Base-by-base conservation (phyloP, 2,329 filamentous ascomycete genomes). In the Phyllosticta citribraziliensis region DNA sequence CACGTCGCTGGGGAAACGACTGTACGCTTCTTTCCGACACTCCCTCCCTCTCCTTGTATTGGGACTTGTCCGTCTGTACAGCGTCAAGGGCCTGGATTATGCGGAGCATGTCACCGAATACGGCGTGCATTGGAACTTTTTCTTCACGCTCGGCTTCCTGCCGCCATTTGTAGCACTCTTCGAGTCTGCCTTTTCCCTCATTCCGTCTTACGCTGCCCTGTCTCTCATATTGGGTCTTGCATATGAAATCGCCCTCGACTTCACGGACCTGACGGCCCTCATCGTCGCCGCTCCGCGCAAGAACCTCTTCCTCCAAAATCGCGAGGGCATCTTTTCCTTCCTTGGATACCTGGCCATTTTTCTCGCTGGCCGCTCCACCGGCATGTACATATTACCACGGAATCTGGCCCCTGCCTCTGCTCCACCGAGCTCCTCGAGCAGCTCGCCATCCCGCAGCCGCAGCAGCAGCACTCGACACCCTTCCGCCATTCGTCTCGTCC, bases 51-150 rank as follows among this genome's bases (percentile, higher is more conserved):
- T 99, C 5, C 76, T 97, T 20, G 78, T 88, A 1, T 80, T 99
- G 4, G 94, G 94, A 14, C 71, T 94, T 24, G 79, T 95, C 60
- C 85, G 94, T 24, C 81, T 97, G 24, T 84, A 91, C 66, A 95
- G 87, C 67, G 92, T 97, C 70, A 99, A 99, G 76, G 89, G 90
- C 6, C 79, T 97, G 30, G 91, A 97, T 71, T 99, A 99, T 71
- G 92, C 92, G 2, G 94, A 99, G 73, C 94, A 99, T 77, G 91
- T 97, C 62, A 91, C 90, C 14, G 94, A 99, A 72, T 99, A 99
- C 70, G 94, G 94, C 52, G 90, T 99, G 10, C 94, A 99, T 74
- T 99, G 94, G 94, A 99, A 99, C 74, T 99, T 99, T 75, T 99
- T 99, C 81, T 97, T 97, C 76, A 99, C 94, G 0, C 80, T 99